Evolutionary conservation across 179 eudicot genomes (phyloP).

Genomic region (Beta lomatogona): DNA sequence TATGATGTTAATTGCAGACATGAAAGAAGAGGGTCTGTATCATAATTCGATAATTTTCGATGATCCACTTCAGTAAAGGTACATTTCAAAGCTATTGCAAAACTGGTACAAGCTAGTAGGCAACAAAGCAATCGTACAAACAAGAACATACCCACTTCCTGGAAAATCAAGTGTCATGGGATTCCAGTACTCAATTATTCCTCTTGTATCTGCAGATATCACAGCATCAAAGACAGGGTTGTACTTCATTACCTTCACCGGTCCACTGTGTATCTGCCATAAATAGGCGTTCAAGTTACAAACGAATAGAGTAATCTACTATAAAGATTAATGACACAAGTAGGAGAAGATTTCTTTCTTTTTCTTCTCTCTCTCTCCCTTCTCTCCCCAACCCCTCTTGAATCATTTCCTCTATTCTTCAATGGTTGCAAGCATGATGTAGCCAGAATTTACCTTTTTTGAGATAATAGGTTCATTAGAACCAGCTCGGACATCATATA

Average conservation of each 20-base stretch:
- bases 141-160: conserved; percentile 61
- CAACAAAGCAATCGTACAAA: not conserved
- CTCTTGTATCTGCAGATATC: conserved; percentile 83
- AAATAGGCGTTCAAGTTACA: conserved; percentile 6
- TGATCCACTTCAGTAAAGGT: not conserved
- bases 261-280: conserved; percentile 72
- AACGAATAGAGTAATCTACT: not conserved
- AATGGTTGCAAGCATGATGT: not conserved
- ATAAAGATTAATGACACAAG: not conserved
- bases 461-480: conserved; percentile 79
- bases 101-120: conserved; percentile 3
- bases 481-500: conserved; percentile 88
- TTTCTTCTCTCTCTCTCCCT: not conserved
- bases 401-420: not conserved
- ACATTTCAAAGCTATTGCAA: not conserved
- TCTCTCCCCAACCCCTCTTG: not conserved
- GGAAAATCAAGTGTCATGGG: conserved; percentile 80
- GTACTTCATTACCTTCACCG: conserved; percentile 84
- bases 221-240: conserved; percentile 71
- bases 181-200: conserved; percentile 91
- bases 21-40: not conserved
- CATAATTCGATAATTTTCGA: no score
- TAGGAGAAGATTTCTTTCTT: not conserved
- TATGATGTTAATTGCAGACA: not conserved
- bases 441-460: conserved; percentile 56